Conservation (phyloP, 23 red algal species). For the Rhodosorus marinus region DNA sequence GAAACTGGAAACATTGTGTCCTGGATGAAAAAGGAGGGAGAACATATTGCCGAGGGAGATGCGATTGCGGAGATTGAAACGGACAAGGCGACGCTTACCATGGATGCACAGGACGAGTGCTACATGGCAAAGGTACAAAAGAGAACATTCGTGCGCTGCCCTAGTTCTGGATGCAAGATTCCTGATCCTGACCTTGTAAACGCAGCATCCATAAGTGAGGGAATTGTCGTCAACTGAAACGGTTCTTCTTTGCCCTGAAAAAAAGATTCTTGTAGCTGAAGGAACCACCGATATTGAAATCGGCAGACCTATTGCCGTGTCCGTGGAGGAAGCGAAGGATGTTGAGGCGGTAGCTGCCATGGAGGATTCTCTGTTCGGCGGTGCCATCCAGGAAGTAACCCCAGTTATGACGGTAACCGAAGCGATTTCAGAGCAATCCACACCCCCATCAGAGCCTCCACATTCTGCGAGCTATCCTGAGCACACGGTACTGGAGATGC, state of each 20-base stretch:
- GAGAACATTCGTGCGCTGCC: too few species aligned
- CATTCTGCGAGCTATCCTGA: neutral
- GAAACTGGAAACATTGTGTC: slow-evolving; percentile 55
- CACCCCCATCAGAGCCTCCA: neutral
- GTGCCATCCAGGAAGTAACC: neutral
- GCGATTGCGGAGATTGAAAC: slow-evolving; percentile 95
- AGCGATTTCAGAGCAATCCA: neutral
- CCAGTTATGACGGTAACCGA: neutral
- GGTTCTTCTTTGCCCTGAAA: too few species aligned
- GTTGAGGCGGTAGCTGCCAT: slow-evolving; percentile 56
- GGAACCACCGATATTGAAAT: slow-evolving; percentile 66
- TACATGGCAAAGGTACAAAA: slow-evolving; percentile 62
- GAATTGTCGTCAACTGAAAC: too few species aligned
- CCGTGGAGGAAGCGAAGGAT: slow-evolving; percentile 68
- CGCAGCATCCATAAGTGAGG: too few species aligned
- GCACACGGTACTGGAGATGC: neutral
- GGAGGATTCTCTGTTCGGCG: slow-evolving; percentile 9
- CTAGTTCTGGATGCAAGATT: too few species aligned
- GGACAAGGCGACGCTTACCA: slow-evolving; percentile 82
- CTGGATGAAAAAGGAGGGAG: slow-evolving; percentile 74
- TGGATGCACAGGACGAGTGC: slow-evolving; percentile 82
- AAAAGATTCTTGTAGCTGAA: slow-evolving; percentile 48
- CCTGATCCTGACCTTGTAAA: too few species aligned
- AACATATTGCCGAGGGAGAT: slow-evolving; percentile 51
- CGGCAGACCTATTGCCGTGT: slow-evolving; percentile 46